Evolutionary conservation across 306 rosid genomes (phyloP).

Genomic region (Cicer arietinum): DNA sequence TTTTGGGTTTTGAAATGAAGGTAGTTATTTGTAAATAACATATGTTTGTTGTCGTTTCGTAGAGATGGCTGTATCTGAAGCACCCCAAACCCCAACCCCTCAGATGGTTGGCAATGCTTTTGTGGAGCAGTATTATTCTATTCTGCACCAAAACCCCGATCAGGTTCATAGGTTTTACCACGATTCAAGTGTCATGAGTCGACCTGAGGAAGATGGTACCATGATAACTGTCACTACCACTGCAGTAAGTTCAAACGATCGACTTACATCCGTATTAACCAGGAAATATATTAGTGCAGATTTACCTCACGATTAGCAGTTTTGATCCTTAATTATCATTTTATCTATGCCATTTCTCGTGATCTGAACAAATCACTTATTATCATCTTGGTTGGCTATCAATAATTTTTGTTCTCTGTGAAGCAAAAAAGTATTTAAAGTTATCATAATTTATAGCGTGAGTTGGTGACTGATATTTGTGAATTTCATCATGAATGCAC

Average conservation of each 20-base stretch:
- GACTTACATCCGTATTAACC: neutral
- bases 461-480: neutral
- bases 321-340: neutral
- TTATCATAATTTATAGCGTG: neutral
- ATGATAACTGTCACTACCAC: conserved; percentile 51
- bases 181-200: conserved; percentile 58
- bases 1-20: neutral
- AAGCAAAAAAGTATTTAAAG: neutral
- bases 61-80: conserved; percentile 67
- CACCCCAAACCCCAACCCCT: conserved; percentile 36
- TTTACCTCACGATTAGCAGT: neutral
- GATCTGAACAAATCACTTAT: neutral
- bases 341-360: too few species aligned
- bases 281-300: neutral
- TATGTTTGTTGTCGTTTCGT: neutral
- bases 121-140: conserved; percentile 57
- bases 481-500: neutral
- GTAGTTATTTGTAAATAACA: neutral
- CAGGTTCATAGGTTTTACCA: conserved; percentile 58
- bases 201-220: conserved; percentile 62
- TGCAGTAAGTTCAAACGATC: conserved; percentile 45
- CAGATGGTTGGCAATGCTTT: conserved; percentile 67
- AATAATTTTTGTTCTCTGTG: too few species aligned
- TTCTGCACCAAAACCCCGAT: conserved; percentile 48
- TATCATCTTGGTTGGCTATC: neutral